These are phyloP conservation scores for Coemansia sp. DNA, from an alignment of 192 early-diverging fungal genomes.

Conservation along the genomic window DNA sequence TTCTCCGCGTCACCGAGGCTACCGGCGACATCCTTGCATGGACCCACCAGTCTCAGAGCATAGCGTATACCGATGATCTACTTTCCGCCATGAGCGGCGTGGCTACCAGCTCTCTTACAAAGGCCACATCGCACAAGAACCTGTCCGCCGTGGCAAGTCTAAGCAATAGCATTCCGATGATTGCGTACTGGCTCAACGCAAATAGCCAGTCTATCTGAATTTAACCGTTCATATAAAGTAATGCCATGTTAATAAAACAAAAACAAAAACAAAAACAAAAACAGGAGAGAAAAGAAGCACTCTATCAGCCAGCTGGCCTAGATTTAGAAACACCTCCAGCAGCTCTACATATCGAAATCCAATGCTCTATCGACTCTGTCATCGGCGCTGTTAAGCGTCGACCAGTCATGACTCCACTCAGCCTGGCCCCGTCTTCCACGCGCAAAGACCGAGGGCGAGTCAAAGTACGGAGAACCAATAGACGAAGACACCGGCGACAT, in stretches of 20 bases:
- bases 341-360: conserved; percentile 35
- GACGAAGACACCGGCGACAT: conserved; percentile 21
- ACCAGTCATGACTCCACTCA: conserved; percentile 49
- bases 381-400: conserved; percentile 36
- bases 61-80: conserved; percentile 7
- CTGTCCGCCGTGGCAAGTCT: conserved; percentile 31
- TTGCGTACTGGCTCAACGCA: conserved; percentile 23
- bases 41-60: conserved; percentile 27
- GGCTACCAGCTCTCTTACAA: conserved; percentile 3
- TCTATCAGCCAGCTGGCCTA: too few species aligned
- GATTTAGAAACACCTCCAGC: not conserved
- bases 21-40: conserved; percentile 24
- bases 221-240: too few species aligned
- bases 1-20: conserved; percentile 24
- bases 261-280: too few species aligned
- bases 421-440: conserved; percentile 16
- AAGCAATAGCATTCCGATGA: conserved; percentile 36
- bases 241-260: too few species aligned
- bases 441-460: conserved; percentile 43
- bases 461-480: conserved; percentile 37
- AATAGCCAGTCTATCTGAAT: not conserved
- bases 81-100: conserved; percentile 17
- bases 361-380: conserved; percentile 49
- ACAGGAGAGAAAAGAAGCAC: too few species aligned
- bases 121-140: conserved; percentile 8